Base-by-base conservation (phyloP, 352 stramenopile species). In the Labyrinthula sp. region DNA sequence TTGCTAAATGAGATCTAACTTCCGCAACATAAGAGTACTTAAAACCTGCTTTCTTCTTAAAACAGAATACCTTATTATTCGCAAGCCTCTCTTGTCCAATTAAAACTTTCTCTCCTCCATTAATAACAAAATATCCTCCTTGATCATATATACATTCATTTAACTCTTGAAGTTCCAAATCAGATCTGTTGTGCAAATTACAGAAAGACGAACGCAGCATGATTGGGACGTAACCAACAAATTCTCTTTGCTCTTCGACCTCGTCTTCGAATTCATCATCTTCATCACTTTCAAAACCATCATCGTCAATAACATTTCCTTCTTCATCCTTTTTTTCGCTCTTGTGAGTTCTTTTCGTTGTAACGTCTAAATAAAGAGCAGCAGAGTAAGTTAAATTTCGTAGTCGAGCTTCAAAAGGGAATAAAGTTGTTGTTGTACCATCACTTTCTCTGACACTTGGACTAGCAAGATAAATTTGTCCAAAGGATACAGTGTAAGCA, bases 41-140 rank as follows among this genome's bases (percentile, higher is more conserved):
- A 62, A 71, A 86, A 12, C 84, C 81, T 38, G 83, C 79, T 47
- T 89, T 92, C 74, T 97, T 97, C 48, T 84, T 69, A 65, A 99
- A 99, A 26, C 86, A 93, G 67, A 98, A 99, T 10, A 99, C 89
- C 66, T 95, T 85, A 75, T 99, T 99, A 66, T 96, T 98, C 39
- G 75, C 93, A 73, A 98, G 93, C 26, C 90, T 76, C 59, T 99
- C 92, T 60, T 98, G 89, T 0, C 89, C 89, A 58, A 99, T 94
- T 31, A 99, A 79, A 43, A 99, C 90, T 63, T 93, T 93, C 54
- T 94, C 82, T 30, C 72, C 85, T 35, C 83, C 83, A 62, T 94
- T 93, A 57, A 94, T 93, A 33, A 99, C 83, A 67, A 99, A 99
- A 67, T 99, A 99, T 15, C 92, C 92, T 25, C 91, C 91, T 65